phyloP scores from a whole-genome alignment of 768 basidiomycete species.

The Agaricus subrufescens region DNA sequence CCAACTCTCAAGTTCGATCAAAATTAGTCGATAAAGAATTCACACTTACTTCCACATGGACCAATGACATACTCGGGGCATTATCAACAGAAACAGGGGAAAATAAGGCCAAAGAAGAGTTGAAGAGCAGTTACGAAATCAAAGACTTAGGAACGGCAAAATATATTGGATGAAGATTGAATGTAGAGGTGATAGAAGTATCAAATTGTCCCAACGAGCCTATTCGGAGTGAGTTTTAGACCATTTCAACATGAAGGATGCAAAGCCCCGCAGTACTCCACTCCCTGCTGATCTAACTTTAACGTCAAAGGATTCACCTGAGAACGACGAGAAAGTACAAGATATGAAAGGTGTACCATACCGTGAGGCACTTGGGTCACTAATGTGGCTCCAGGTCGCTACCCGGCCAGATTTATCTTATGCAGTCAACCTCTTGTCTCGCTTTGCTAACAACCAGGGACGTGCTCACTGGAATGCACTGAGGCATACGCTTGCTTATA shows the following conservation, averaged over 20 bases:
- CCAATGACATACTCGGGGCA: not conserved
- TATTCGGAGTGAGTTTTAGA: slow-evolving; percentile 8
- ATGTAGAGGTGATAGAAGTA: not conserved
- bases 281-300: not conserved
- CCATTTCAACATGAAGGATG: slow-evolving; percentile 7
- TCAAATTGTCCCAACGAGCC: slow-evolving; percentile 2
- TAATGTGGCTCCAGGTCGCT: too few relatives aligned
- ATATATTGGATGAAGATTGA: slow-evolving; percentile 11
- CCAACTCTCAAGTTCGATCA: not conserved
- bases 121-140: slow-evolving; percentile 5
- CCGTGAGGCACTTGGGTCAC: too few relatives aligned
- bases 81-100: too few relatives aligned
- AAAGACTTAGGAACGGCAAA: slow-evolving; percentile 11
- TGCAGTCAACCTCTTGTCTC: too few relatives aligned
- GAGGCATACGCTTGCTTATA: too few relatives aligned
- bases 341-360: too few relatives aligned
- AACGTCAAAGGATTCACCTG: too few relatives aligned
- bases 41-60: slow-evolving; percentile 1
- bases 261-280: slow-evolving; percentile 9
- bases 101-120: too few relatives aligned
- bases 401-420: too few relatives aligned
- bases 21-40: slow-evolving; percentile 8
- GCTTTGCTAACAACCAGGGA: too few relatives aligned
- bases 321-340: too few relatives aligned
- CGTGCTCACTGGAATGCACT: too few relatives aligned